Base-by-base conservation (phyloP, 2,329 filamentous ascomycete species). In the Paracamarosporium sp. region DNA sequence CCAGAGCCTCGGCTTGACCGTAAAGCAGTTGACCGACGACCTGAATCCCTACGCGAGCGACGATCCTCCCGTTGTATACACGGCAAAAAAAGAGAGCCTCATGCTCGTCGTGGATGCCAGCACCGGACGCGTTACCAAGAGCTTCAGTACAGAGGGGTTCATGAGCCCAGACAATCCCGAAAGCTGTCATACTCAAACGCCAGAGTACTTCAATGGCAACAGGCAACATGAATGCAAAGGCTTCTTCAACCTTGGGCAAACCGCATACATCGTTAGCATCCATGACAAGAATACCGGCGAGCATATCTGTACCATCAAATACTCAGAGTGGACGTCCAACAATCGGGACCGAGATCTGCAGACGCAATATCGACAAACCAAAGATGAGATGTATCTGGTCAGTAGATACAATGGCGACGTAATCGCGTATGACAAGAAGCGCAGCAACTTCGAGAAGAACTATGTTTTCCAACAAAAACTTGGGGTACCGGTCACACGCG, bases 241-340 rank as follows among this genome's bases (percentile, higher is more conserved):
- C 9, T 88, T 86, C 41, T 91, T 92, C 30, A 95, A 90, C 31
- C 83, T 97, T 1, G 93, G 92, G 27, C 87, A 92, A 50, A 92
- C 92, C 36, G 93, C 97, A 75, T 99, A 99, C 77, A 94, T 87
- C 5, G 89, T 99, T 59, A 88, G 85, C 55, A 96, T 99, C 43
- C 90, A 93, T 63, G 89, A 91, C 59, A 86, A 84, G 43, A 86
- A 90, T 65, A 88, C 87, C 3, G 89, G 90, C 1, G 86, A 89
- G 57, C 86, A 87, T 7, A 90, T 99, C 61, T 96, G 93, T 69
- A 97, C 92, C 0, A 86, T 99, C 65, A 93, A 88, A 64, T 99
- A 96, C 72, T 90, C 92, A 11, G 95, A 99, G 75, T 99, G 95
- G 95, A 89, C 88, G 0, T 91, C 93, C 13, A 99, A 99, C 76